These are phyloP conservation scores for Yamadazyma membranifaciens DNA, from an alignment of 1,139 yeast species.

Conservation along the genomic window DNA sequence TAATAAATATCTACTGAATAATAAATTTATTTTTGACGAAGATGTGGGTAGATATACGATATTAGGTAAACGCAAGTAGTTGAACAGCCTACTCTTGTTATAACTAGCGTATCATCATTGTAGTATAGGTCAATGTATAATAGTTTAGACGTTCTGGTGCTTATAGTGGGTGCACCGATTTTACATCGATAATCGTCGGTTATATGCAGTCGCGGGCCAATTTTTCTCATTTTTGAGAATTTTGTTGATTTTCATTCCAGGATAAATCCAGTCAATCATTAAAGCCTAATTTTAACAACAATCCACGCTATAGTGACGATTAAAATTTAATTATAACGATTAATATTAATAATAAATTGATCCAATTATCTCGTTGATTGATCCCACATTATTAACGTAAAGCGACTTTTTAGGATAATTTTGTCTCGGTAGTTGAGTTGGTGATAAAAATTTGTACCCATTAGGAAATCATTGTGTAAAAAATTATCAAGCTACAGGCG, in stretches of 20 bases:
- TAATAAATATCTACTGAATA: conserved; percentile 28
- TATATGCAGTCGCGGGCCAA: no score
- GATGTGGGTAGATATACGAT: conserved; percentile 44
- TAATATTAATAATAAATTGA: no score
- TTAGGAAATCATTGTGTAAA: not conserved
- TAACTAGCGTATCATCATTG: not conserved
- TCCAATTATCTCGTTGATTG: no score
- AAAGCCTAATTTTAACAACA: no score
- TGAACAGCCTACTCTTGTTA: not conserved
- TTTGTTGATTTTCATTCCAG: conserved; percentile 1
- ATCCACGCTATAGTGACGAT: no score
- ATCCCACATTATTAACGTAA: no score
- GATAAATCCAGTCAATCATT: not conserved
- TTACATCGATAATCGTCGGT: no score
- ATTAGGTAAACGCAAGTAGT: conserved; percentile 25
- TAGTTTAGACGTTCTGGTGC: no score
- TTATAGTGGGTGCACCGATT: no score
- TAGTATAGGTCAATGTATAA: no score
- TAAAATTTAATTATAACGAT: no score
- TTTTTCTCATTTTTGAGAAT: not conserved
- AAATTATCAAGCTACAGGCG: not conserved
- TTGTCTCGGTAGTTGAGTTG: not conserved
- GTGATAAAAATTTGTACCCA: not conserved
- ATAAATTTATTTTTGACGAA: conserved; percentile 43
- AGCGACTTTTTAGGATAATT: no score